Percentiles rank a stretch among this genome's conserved stretches.
Evolutionary conservation across 1,284 basidiomycete genomes (phyloP).

Genomic region (Tilletia indica): DNA sequence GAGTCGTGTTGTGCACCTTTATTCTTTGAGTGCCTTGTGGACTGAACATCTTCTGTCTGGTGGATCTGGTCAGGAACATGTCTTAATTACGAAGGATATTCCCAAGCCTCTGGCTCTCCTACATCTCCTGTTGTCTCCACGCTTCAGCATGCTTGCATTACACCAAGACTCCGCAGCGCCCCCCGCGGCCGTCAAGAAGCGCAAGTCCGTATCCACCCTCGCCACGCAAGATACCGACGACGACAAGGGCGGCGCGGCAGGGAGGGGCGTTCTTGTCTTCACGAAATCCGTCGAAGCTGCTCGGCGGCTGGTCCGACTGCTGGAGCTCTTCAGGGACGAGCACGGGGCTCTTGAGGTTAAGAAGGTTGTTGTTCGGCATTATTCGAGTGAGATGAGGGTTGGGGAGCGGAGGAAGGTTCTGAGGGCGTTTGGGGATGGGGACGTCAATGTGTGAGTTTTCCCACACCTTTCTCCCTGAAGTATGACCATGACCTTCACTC

Average conservation of each 20-base stretch:
- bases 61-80: constrained; percentile 59
- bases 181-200: neutral
- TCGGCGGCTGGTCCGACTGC: constrained; percentile 73
- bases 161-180: neutral
- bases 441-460: constrained; percentile 73
- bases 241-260: neutral
- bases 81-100: constrained; percentile 75
- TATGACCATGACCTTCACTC: neutral
- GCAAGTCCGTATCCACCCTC: too few species aligned
- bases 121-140: constrained; percentile 69
- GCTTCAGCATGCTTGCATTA: neutral
- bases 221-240: neutral
- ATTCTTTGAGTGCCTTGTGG: too few species aligned
- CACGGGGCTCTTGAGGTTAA: constrained; percentile 55
- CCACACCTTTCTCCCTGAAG: neutral
- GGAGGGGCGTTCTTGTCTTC: constrained; percentile 68
- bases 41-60: too few species aligned
- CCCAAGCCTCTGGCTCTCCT: constrained; percentile 88
- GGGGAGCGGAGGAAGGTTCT: constrained; percentile 75
- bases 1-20: neutral
- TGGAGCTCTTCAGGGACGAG: constrained; percentile 72
- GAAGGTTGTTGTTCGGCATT: constrained; percentile 56
- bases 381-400: constrained; percentile 80
- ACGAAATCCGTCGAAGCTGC: constrained; percentile 94
- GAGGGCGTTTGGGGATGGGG: constrained; percentile 74